Conservation (phyloP, 129 eudicot genomes). For the Deinandra increscens region DNA sequence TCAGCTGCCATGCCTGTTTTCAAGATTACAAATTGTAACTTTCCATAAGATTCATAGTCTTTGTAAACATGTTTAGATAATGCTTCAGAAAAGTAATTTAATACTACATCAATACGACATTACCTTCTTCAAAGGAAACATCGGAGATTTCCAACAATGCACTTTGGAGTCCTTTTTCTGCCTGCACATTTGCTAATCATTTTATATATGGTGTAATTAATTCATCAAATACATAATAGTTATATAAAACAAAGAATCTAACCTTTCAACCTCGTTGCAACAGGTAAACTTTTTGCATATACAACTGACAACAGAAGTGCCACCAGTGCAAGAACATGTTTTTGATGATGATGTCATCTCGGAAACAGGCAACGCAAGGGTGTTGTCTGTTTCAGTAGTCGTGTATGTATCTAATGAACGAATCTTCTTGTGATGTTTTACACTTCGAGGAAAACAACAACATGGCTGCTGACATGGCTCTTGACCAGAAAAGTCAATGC, state of each 20-base stretch:
- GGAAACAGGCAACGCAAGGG: conserved; percentile 40
- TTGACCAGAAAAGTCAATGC: conserved; percentile 37
- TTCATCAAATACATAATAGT: background rate
- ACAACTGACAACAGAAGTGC: conserved; percentile 37
- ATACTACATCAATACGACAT: background rate
- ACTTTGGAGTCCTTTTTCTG: conserved; percentile 47
- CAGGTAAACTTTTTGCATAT: conserved; percentile 33
- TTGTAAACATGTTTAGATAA: background rate
- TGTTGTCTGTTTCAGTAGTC: conserved; percentile 34
- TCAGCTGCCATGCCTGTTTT: conserved; percentile 70
- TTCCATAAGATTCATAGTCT: background rate
- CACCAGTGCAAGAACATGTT: conserved; percentile 37
- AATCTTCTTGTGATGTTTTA: conserved; percentile 41
- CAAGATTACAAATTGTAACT: background rate
- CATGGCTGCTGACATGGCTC: conserved; percentile 45
- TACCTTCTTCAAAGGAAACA: conserved; percentile 72
- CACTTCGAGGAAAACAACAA: conserved; percentile 43
- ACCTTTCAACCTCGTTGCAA: conserved; percentile 44
- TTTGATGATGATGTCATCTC: conserved; percentile 32
- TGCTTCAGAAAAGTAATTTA: too few relatives aligned
- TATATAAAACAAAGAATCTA: conserved; percentile 15
- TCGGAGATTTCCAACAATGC: conserved; percentile 74
- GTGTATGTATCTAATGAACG: conserved; percentile 39
- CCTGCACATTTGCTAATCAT: conserved; percentile 26
- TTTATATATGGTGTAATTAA: conserved; percentile 10